Percentiles rank a stretch among this genome's conserved stretches.
Conservation (phyloP, 2,329 filamentous ascomycete species). For the Penicillium crustosum region DNA sequence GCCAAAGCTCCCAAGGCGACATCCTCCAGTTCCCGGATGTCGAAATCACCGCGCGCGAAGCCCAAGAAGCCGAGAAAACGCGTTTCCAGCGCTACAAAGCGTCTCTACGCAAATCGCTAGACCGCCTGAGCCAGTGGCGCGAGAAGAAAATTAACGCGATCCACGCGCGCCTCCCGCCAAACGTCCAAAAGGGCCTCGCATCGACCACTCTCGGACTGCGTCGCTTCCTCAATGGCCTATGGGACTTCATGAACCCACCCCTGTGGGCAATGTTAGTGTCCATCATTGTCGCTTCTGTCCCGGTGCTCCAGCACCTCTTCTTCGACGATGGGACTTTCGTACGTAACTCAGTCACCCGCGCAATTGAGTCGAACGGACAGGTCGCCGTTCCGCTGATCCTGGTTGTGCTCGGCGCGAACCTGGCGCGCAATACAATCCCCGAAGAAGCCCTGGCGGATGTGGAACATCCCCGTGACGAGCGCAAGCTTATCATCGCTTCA, state of each 20-base stretch:
- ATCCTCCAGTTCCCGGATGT: conserved; percentile 60
- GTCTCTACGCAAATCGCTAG: conserved; percentile 21
- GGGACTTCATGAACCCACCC: conserved; percentile 97
- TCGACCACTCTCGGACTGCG: conserved; percentile 41
- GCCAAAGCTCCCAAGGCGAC: conserved; percentile 50
- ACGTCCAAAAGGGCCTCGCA: conserved; percentile 53
- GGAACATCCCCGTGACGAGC: conserved; percentile 68
- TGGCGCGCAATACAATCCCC: conserved; percentile 85
- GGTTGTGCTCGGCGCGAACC: conserved; percentile 90
- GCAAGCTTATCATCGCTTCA: conserved; percentile 79
- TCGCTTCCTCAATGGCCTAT: conserved; percentile 66
- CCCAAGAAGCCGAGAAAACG: conserved; percentile 27
- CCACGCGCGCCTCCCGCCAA: conserved; percentile 54
- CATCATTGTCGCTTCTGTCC: conserved; percentile 87
- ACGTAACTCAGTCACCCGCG: conserved; percentile 87
- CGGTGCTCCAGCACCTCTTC: conserved; percentile 76
- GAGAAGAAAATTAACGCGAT: conserved; percentile 26
- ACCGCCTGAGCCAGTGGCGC: conserved; percentile 22
- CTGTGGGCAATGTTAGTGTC: conserved; percentile 95
- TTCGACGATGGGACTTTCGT: conserved; percentile 87
- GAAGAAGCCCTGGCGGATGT: conserved; percentile 63
- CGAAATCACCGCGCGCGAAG: conserved; percentile 30
- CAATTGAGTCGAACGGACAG: conserved; percentile 78
- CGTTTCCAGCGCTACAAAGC: conserved; percentile 31
- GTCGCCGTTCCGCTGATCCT: conserved; percentile 94